phyloP scores from a whole-genome alignment of 2,329 filamentous ascomycete species.

The Madurella fahalii region DNA sequence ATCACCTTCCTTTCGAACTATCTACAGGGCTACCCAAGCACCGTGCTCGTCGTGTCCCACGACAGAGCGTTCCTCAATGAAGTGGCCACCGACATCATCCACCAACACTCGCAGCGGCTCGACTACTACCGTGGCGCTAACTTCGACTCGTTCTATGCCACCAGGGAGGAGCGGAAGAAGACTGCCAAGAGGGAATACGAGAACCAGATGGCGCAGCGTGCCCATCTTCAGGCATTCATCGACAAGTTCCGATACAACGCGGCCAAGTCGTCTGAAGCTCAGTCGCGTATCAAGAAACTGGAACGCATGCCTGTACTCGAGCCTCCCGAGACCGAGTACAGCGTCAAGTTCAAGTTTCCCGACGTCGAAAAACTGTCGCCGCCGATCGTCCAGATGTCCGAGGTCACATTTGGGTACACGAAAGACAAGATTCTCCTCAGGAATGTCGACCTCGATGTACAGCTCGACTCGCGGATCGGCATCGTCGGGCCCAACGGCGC shows the following conservation, averaged over 20 bases:
- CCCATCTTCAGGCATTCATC: slow-evolving; percentile 95
- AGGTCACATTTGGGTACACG: slow-evolving; percentile 84
- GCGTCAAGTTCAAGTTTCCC: slow-evolving; percentile 93
- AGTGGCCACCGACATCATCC: slow-evolving; percentile 97
- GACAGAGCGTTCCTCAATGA: slow-evolving; percentile 99
- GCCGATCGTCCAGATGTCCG: slow-evolving; percentile 95
- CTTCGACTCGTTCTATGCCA: slow-evolving; percentile 96
- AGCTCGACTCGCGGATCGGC: slow-evolving; percentile 95
- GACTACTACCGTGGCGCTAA: slow-evolving; percentile 99
- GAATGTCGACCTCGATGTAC: slow-evolving; percentile 91
- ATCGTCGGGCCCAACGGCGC: slow-evolving; percentile 99
- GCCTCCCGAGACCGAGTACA: slow-evolving; percentile 88
- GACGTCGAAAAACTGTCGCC: slow-evolving; percentile 97
- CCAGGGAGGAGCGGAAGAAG: slow-evolving; percentile 95
- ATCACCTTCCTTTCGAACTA: slow-evolving; percentile 98
- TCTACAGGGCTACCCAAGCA: slow-evolving; percentile 89
- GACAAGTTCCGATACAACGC: slow-evolving; percentile 99
- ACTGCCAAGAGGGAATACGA: slow-evolving; percentile 96
- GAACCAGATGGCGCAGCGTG: slow-evolving; percentile 91
- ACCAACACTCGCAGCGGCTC: slow-evolving; percentile 93
- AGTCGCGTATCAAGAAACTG: slow-evolving; percentile 97
- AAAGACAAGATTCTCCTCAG: slow-evolving; percentile 73
- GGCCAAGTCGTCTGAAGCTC: slow-evolving; percentile 95
- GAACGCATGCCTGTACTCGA: slow-evolving; percentile 94
- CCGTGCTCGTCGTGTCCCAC: slow-evolving; percentile 94